Evolutionary conservation across 2,329 filamentous ascomycete genomes (phyloP), one percentile per base, ranked within the genome.

Genomic region (Byssothecium circinans): DNA sequence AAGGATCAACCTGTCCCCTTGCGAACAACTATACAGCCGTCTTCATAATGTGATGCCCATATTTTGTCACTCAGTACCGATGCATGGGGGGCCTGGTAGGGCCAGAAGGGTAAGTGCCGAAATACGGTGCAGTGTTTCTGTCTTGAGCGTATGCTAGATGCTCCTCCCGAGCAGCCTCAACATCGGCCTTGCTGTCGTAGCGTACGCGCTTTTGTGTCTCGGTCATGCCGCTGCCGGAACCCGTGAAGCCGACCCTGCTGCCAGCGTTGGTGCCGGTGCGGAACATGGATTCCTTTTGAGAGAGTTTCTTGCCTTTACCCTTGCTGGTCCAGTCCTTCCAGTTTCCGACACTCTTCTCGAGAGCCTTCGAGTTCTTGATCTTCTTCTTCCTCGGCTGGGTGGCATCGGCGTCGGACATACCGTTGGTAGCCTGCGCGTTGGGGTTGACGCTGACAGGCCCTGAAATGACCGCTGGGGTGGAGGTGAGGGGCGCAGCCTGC

Each of bases 231-330:
- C 96, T 90, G 50, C 94, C 94, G 45, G 91, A 96, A 53, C 94
- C 94, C 8, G 90, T 96, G 67, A 99, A 96, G 27, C 94, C 94
- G 65, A 99, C 94, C 87, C 91, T 83, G 48, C 88, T 91, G 63
- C 89, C 83, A 19, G 94, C 81, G 52, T 89, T 86, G 25, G 95
- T 91, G 0, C 91, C 90, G 2, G 91, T 96, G 38, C 91, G 85
- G 70, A 96, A 96, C 91, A 96, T 96, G 78, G 90, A 95, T 40
- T 96, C 89, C 74, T 96, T 96, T 76, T 92, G 92, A 67, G 89
- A 91, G n/a, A 77, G 74, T 50, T 76, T 69, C 65, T 83, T 85
- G 49, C 62, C 60, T n/a, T 61, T 68, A 11, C 78, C 77, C 70
- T 95, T 96, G 64, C 81, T 79, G 56, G 85, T 88, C 71, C 96